phyloP scores from a whole-genome alignment of 805 yeast species.

The Metschnikowia koreensis region DNA sequence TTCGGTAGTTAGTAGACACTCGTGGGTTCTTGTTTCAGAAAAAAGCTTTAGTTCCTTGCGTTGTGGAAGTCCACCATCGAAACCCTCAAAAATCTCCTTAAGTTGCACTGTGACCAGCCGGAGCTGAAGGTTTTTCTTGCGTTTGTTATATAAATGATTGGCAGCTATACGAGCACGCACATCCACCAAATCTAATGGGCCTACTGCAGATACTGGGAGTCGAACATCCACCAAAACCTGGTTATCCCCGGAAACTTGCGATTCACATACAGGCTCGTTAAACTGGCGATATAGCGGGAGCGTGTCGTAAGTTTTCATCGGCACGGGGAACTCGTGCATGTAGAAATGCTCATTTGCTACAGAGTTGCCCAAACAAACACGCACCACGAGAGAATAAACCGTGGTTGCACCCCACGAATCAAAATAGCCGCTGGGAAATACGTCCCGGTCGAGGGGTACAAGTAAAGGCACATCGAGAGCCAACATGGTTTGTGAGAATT shows the following conservation, averaged over 20 bases:
- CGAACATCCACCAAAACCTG: slow-evolving; percentile 46
- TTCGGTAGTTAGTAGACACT: slow-evolving; percentile 23
- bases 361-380: slow-evolving; percentile 31
- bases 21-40: slow-evolving; percentile 29
- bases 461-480: slow-evolving; percentile 61
- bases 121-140: slow-evolving; percentile 35
- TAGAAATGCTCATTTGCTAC: slow-evolving; percentile 31
- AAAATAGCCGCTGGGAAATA: slow-evolving; percentile 52
- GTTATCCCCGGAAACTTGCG: slow-evolving; percentile 46
- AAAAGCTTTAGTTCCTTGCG: slow-evolving; percentile 43
- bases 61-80: slow-evolving; percentile 51
- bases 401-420: slow-evolving; percentile 48
- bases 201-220: slow-evolving; percentile 54
- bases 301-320: slow-evolving; percentile 55
- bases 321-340: slow-evolving; percentile 45
- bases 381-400: slow-evolving; percentile 44
- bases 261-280: slow-evolving; percentile 49
- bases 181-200: slow-evolving; percentile 51
- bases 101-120: slow-evolving; percentile 48
- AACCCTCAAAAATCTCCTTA: slow-evolving; percentile 53
- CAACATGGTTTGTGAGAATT: slow-evolving; percentile 39
- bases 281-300: slow-evolving; percentile 56
- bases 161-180: slow-evolving; percentile 41
- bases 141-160: slow-evolving; percentile 32
- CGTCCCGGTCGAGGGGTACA: slow-evolving; percentile 53